Conservation (phyloP, 495 filamentous ascomycete species). For the Talaromyces proteolyticus region DNA sequence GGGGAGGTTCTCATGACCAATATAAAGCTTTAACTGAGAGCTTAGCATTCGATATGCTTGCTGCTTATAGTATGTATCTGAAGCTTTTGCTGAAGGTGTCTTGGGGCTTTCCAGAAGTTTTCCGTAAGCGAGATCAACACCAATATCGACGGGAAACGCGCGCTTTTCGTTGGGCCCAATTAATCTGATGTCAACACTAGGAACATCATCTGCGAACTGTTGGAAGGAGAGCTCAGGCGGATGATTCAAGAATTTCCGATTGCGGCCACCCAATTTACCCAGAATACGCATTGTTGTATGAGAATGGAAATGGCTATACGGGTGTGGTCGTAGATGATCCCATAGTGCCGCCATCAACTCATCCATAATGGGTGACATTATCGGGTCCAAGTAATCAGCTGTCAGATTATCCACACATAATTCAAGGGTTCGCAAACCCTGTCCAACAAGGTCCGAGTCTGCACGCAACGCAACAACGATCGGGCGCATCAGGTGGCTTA, state of each 20-base stretch:
- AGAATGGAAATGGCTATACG: slow-evolving; percentile 93
- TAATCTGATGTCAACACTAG: slow-evolving; percentile 81
- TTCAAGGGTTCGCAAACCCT: slow-evolving; percentile 89
- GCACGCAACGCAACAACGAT: slow-evolving; percentile 90
- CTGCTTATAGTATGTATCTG: slow-evolving; percentile 84
- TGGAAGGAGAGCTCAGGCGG: slow-evolving; percentile 75
- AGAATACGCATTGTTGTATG: slow-evolving; percentile 99
- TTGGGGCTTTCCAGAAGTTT: slow-evolving; percentile 78
- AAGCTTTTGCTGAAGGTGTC: slow-evolving; percentile 55
- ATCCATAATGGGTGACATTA: slow-evolving; percentile 98
- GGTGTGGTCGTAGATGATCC: slow-evolving; percentile 85
- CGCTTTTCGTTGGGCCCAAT: slow-evolving; percentile 83
- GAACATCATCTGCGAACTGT: slow-evolving; percentile 76
- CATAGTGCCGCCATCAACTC: slow-evolving; percentile 96
- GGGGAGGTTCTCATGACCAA: slow-evolving; percentile 81
- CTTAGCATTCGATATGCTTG: slow-evolving; percentile 84
- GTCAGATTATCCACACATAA: slow-evolving; percentile 98
- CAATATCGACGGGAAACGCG: slow-evolving; percentile 77
- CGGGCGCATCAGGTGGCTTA: slow-evolving; percentile 95
- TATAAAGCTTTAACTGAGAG: slow-evolving; percentile 80
- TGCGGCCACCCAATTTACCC: slow-evolving; percentile 92
- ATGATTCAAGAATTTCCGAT: slow-evolving; percentile 88
- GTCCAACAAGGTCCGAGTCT: slow-evolving; percentile 87
- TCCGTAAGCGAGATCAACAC: slow-evolving; percentile 81
- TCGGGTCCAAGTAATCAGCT: slow-evolving; percentile 94